Conservation (phyloP, 768 basidiomycete genomes). For the Boletus speciosus region DNA sequence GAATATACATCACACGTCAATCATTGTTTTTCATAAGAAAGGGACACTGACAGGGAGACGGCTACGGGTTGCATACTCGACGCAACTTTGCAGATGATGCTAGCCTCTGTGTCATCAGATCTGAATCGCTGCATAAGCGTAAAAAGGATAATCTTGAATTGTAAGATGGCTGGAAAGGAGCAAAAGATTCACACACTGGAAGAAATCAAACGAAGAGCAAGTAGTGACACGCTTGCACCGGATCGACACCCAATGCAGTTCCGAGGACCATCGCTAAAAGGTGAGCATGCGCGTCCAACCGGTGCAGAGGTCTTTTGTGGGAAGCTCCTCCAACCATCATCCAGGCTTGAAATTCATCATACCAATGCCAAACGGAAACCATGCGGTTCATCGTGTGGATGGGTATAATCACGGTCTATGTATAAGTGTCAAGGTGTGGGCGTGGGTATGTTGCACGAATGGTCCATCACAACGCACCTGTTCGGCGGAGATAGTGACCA, state of each 20-base stretch:
- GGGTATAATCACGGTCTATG: conserved; percentile 3
- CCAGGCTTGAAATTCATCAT: not conserved
- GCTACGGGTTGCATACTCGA: conserved; percentile 10
- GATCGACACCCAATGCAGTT: conserved; percentile 8
- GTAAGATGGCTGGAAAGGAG: not conserved
- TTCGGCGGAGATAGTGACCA: conserved; percentile 4
- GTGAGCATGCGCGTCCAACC: conserved; percentile 7
- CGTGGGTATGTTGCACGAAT: not conserved
- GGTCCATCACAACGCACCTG: not conserved
- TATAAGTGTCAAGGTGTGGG: not conserved
- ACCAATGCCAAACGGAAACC: not conserved
- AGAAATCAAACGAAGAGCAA: not conserved
- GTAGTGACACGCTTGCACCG: not conserved
- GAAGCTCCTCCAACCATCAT: conserved; percentile 2
- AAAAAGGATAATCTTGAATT: conserved; percentile 4
- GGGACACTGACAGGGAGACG: not conserved
- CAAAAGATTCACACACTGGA: not conserved
- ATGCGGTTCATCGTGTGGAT: conserved; percentile 2
- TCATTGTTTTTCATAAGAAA: not conserved
- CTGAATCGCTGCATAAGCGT: not conserved
- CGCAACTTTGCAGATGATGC: not conserved
- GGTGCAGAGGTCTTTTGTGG: not conserved
- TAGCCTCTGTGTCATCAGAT: not conserved
- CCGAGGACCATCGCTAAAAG: conserved; percentile 3
- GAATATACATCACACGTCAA: not conserved